Conservation (phyloP, 2,329 filamentous ascomycete species). For the Tolypocladium ophioglossoides region DNA sequence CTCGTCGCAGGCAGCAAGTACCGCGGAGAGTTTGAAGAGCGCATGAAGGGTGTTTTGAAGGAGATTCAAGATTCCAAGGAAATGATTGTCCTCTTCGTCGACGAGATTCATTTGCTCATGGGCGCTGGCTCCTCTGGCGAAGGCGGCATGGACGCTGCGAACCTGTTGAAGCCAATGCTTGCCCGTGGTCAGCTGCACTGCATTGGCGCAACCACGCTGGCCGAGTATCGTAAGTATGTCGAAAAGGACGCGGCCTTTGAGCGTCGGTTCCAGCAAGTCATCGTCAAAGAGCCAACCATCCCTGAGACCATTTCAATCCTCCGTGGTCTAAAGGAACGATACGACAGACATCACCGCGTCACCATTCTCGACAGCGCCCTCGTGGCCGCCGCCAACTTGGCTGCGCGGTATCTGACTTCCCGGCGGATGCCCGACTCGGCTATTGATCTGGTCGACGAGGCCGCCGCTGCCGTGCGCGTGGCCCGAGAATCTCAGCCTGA, state of each 20-base stretch:
- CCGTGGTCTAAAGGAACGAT: constrained; percentile 95
- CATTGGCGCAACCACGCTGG: constrained; percentile 90
- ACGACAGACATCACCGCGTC: constrained; percentile 96
- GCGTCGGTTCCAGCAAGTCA: constrained; percentile 94
- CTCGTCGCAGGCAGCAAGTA: constrained; percentile 97
- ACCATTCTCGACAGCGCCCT: constrained; percentile 92
- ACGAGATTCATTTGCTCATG: constrained; percentile 98
- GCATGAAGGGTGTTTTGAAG: constrained; percentile 98
- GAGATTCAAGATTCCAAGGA: constrained; percentile 93
- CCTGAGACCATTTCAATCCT: constrained; percentile 92
- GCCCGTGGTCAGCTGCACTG: constrained; percentile 94
- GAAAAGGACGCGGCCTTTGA: constrained; percentile 98
- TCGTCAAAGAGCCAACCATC: constrained; percentile 89
- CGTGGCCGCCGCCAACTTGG: constrained; percentile 81
- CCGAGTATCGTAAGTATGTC: constrained; percentile 97
- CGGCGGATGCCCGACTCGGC: constrained; percentile 90
- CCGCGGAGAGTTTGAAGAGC: constrained; percentile 95
- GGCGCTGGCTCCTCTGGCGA: constrained; percentile 89
- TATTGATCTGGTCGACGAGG: constrained; percentile 93
- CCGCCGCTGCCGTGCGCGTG: constrained; percentile 90
- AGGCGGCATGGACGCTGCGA: constrained; percentile 97
- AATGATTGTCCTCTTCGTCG: constrained; percentile 95
- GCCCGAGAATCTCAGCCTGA: constrained; percentile 94
- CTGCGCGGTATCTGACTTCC: constrained; percentile 84
- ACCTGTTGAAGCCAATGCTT: constrained; percentile 95